These are phyloP conservation scores for Verticillium nonalfalfae DNA, from an alignment of 2,329 filamentous ascomycete genomes.

Conservation along the genomic window DNA sequence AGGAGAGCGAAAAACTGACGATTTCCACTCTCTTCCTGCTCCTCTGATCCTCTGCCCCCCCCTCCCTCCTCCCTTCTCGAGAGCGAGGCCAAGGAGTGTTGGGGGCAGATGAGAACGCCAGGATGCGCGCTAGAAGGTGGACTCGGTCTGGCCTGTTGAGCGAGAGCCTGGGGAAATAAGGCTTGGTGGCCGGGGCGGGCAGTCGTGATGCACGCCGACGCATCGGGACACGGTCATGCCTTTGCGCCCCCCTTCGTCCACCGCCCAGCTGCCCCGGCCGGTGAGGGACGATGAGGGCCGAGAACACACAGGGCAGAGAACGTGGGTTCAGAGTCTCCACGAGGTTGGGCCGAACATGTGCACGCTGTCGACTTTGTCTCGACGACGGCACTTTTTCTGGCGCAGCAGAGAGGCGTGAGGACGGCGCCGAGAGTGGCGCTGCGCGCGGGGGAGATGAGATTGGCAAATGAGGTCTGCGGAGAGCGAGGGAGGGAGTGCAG, in stretches of 20 bases:
- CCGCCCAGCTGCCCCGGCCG: not conserved
- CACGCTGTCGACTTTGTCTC: not conserved
- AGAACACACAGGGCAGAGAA: not conserved
- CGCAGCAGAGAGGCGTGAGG: not conserved
- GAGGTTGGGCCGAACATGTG: not conserved
- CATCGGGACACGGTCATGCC: not conserved
- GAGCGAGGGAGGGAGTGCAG: not conserved
- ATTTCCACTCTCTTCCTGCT: not conserved
- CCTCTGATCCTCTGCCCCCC: not conserved
- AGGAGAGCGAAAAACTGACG: not conserved
- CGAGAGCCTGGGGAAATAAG: not conserved
- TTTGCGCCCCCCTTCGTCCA: not conserved
- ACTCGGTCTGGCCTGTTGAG: not conserved
- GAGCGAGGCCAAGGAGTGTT: not conserved
- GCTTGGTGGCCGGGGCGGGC: not conserved
- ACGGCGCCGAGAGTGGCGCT: not conserved
- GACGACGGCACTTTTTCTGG: not conserved
- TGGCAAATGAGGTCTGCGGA: not conserved
- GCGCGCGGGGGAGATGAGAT: not conserved
- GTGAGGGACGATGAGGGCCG: not conserved
- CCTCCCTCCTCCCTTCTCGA: not conserved
- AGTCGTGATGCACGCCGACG: not conserved
- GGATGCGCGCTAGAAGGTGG: not conserved
- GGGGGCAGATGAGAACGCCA: not conserved
- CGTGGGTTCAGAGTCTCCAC: not conserved